phyloP scores from a whole-genome alignment of 768 basidiomycete genomes.

The Paxillus rubicundulus region DNA sequence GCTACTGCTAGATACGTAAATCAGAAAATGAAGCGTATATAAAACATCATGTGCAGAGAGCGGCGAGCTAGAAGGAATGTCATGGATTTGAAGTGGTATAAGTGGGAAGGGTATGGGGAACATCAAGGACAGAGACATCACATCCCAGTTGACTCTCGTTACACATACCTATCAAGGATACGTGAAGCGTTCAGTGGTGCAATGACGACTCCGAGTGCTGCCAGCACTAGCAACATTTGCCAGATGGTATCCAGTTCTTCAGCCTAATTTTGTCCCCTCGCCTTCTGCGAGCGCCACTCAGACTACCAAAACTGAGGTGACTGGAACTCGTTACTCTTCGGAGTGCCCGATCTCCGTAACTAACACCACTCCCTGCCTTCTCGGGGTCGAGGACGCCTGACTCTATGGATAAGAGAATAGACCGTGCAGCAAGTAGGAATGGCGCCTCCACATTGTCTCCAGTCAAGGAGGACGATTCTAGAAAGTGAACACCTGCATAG shows the following conservation, averaged over 20 bases:
- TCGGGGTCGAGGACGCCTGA: conserved; percentile 90
- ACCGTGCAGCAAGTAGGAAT: conserved; percentile 82
- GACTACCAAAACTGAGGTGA: conserved; percentile 80
- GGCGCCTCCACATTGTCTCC: conserved; percentile 95
- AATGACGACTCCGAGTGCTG: background rate
- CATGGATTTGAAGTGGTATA: conserved; percentile 11
- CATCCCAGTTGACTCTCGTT: conserved; percentile 2
- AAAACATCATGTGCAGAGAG: conserved; percentile 10
- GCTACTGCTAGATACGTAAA: conserved; percentile 20
- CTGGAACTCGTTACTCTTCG: conserved; percentile 90
- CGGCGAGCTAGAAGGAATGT: background rate
- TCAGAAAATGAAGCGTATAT: conserved; percentile 11
- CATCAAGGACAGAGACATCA: conserved; percentile 11
- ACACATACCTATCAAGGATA: conserved; percentile 16
- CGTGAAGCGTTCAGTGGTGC: background rate
- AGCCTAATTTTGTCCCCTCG: conserved; percentile 57
- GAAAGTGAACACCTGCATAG: conserved; percentile 80
- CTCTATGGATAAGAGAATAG: conserved; percentile 88
- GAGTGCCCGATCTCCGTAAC: conserved; percentile 92
- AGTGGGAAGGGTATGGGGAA: conserved; percentile 25
- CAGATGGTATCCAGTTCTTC: conserved; percentile 60
- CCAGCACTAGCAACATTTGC: conserved; percentile 58
- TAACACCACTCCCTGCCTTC: conserved; percentile 91
- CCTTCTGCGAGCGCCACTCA: conserved; percentile 64
- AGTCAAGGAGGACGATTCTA: conserved; percentile 88